A percentile compares a stretch with the other conserved stretches of the same genome.
These are phyloP conservation scores for Solanum tarijense DNA, from an alignment of 257 asterid species.

Conservation along the genomic window DNA sequence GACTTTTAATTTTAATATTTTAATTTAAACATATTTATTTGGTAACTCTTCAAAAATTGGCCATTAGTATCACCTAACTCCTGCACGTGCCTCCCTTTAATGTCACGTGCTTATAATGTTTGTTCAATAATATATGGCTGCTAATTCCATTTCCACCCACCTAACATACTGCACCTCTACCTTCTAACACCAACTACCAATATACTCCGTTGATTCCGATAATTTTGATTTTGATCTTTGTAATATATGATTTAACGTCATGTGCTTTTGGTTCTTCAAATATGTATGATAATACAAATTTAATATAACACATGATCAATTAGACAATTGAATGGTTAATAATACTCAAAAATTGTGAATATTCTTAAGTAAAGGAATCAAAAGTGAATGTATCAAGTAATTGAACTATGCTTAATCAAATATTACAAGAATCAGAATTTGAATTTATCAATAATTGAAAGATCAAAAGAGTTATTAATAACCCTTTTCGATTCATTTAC, in stretches of 20 bases:
- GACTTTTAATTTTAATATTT: neutral
- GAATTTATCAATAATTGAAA: no score
- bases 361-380: no score
- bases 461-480: neutral
- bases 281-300: neutral
- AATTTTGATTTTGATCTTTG: neutral
- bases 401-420: neutral
- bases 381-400: neutral
- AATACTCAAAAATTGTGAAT: neutral
- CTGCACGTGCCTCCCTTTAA: neutral
- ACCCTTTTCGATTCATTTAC: neutral
- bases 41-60: constrained; percentile 3
- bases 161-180: neutral
- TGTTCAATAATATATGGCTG: neutral
- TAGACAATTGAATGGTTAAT: neutral
- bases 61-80: neutral
- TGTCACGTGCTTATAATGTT: neutral
- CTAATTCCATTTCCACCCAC: neutral
- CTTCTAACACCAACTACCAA: neutral
- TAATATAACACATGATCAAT: neutral
- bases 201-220: neutral
- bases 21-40: neutral
- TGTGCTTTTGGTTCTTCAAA: neutral
- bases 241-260: no score
- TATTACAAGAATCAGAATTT: no score